Evolutionary conservation across 2,329 filamentous ascomycete species (phyloP).

Genomic region (Acrodontium crateriforme): DNA sequence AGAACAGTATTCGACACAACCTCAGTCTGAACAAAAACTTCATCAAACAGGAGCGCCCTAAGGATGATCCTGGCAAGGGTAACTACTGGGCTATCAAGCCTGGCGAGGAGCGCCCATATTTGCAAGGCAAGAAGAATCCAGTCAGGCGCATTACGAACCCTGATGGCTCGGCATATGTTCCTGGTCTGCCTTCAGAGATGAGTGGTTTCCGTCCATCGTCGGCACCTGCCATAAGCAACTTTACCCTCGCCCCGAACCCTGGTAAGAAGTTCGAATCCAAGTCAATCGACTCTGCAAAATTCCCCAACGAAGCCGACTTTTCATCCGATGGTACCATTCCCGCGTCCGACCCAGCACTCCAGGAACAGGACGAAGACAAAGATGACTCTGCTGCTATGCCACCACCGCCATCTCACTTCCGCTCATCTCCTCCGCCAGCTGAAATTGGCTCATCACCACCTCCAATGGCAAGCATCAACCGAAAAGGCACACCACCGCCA

Average conservation of each 20-base stretch:
- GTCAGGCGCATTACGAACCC: conserved; percentile 42
- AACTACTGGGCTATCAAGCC: conserved; percentile 92
- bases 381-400: conserved; percentile 25
- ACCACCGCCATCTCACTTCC: conserved; percentile 32
- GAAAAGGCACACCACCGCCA: conserved; percentile 65
- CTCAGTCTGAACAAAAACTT: conserved; percentile 95
- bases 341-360: conserved; percentile 35
- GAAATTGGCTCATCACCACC: conserved; percentile 88
- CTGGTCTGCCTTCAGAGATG: conserved; percentile 17
- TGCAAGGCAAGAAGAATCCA: conserved; percentile 62
- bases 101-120: conserved; percentile 79
- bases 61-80: conserved; percentile 93
- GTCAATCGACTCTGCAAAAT: conserved; percentile 36
- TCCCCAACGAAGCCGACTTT: conserved; percentile 36
- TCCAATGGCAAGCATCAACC: conserved; percentile 53
- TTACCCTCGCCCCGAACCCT: conserved; percentile 20
- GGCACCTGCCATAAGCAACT: conserved; percentile 24
- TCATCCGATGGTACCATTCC: conserved; percentile 40
- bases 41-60: conserved; percentile 85
- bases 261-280: conserved; percentile 24
- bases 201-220: conserved; percentile 22
- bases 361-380: conserved; percentile 32
- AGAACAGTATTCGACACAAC: conserved; percentile 98
- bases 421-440: conserved; percentile 56
- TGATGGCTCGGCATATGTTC: conserved; percentile 31